Evolutionary conservation across 2,329 filamentous ascomycete species (phyloP).

Genomic region (Cladobotryum protrusum): DNA sequence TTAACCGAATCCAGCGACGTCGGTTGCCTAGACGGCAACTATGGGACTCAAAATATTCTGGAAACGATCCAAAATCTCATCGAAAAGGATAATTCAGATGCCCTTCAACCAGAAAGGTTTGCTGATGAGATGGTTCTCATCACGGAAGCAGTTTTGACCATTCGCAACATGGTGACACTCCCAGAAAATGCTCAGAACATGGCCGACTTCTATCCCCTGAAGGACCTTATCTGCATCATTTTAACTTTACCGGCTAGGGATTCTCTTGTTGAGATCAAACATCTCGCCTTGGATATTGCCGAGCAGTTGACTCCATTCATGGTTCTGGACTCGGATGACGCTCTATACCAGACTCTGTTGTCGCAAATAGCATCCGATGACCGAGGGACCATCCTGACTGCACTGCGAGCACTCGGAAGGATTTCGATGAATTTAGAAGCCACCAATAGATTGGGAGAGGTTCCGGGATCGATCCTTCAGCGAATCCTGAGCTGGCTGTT

Average conservation of each 20-base stretch:
- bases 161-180: conserved; percentile 94
- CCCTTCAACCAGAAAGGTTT: conserved; percentile 67
- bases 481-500: conserved; percentile 68
- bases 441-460: conserved; percentile 67
- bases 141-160: conserved; percentile 78
- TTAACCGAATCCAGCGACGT: conserved; percentile 48
- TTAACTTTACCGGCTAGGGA: conserved; percentile 70
- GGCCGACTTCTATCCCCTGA: conserved; percentile 65
- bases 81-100: conserved; percentile 54
- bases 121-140: conserved; percentile 67
- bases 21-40: conserved; percentile 37
- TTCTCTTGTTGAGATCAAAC: conserved; percentile 74
- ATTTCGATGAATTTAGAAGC: conserved; percentile 83
- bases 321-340: conserved; percentile 63
- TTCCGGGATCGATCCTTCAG: conserved; percentile 60
- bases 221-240: conserved; percentile 77
- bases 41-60: conserved; percentile 50
- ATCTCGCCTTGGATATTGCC: conserved; percentile 84
- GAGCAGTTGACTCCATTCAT: conserved; percentile 85
- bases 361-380: conserved; percentile 61
- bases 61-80: conserved; percentile 62
- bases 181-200: conserved; percentile 82
- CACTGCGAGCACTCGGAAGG: conserved; percentile 73
- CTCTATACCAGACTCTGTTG: conserved; percentile 72
- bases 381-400: conserved; percentile 72